These are phyloP conservation scores for Lactifluus pinguis DNA, from an alignment of 768 basidiomycete species.

Conservation along the genomic window DNA sequence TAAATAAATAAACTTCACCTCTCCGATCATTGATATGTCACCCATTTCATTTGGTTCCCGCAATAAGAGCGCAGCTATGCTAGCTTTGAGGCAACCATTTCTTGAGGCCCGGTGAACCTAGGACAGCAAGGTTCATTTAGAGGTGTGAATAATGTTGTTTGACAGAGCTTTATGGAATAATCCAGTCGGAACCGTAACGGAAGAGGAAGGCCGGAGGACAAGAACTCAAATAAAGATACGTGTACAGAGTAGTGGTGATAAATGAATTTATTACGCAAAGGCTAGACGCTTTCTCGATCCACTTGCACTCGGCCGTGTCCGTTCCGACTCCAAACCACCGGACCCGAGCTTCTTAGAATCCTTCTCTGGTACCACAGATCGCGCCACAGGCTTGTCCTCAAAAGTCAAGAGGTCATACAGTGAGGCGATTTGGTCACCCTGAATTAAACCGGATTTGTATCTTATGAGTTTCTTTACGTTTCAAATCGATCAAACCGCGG, in stretches of 20 bases:
- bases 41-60: background rate
- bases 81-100: background rate
- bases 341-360: background rate
- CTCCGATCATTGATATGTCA: background rate
- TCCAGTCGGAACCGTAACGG: background rate
- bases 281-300: slow-evolving; percentile 10
- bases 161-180: background rate
- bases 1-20: slow-evolving; percentile 8
- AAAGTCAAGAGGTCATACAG: slow-evolving; percentile 78
- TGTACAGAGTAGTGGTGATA: background rate
- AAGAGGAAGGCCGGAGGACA: background rate
- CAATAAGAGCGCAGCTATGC: background rate
- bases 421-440: slow-evolving; percentile 94
- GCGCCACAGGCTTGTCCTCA: slow-evolving; percentile 47
- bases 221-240: background rate
- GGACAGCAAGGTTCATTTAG: background rate
- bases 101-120: no score
- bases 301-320: background rate
- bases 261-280: slow-evolving; percentile 12
- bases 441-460: slow-evolving; percentile 15
- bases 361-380: slow-evolving; percentile 18
- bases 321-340: background rate
- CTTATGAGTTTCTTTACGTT: slow-evolving; percentile 1
- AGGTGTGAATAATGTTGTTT: background rate
- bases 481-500: background rate